Evolutionary conservation across 1,284 basidiomycete genomes (phyloP), one percentile per base, ranked within the genome.

Genomic region (Mycena citricolor): DNA sequence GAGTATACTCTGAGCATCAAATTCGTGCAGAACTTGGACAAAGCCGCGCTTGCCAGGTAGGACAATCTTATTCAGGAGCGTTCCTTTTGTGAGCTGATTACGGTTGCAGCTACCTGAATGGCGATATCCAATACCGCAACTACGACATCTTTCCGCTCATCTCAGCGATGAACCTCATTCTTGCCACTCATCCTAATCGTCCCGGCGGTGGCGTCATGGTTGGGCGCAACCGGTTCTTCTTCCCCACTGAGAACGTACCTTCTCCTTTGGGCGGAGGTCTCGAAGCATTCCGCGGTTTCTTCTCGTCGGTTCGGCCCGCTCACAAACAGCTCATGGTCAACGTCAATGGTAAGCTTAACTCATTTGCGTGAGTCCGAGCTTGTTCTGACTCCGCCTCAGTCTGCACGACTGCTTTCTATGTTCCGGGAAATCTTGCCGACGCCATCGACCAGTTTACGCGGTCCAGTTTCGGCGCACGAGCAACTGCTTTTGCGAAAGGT

Each of bases 281-380:
- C 10, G 74, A 84, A 54, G 86, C 81, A 0, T 83, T 77, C 68
- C 71, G 77, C 56, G 86, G 86, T 0, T 89, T 85, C 60, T 89
- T 83, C 58, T 78, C 83, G 3, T 88, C 85, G 5, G 83, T 86
- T 31, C 77, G 86, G 7, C 83, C 86, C 2, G 66, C 80, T 2
- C 80, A 83, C 59, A 77, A 78, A 32, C 81, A 85, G 51, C 67
- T 90, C 23, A 83, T 87, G 83, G 81, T 88, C 23, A 89, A 90
- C 54, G 79, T 90, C 42, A 87, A 89, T 49, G 71, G 73, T 73
- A 33, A 46, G 63, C 53, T 35, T 16, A 22, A 40, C 24, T 25
- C 19, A 7, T n/a, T n/a, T n/a, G n/a, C n/a, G n/a, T n/a, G n/a
- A n/a, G n/a, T n/a, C n/a, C n/a, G n/a, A n/a, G n/a, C n/a, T n/a